phyloP scores from a whole-genome alignment of 306 rosid genomes.

The Citrullus colocynthis region DNA sequence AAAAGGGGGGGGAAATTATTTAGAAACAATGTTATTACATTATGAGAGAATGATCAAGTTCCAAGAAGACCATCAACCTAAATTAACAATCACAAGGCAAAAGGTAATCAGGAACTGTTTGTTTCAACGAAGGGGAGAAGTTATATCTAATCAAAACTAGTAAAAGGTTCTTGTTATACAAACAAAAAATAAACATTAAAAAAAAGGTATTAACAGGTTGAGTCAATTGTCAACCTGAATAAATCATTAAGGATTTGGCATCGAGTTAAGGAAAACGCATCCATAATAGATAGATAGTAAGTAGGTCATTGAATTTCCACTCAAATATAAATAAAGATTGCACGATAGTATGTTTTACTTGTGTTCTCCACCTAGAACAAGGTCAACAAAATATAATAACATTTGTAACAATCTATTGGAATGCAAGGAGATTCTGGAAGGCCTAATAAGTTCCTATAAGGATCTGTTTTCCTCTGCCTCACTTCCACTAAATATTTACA shows the following conservation, averaged over 20 bases:
- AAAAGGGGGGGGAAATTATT: constrained; percentile 1
- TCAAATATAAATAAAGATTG: background rate
- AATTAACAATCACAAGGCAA: background rate
- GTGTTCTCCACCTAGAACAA: background rate
- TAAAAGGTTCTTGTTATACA: background rate
- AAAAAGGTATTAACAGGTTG: too few species aligned
- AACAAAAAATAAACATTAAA: too few species aligned
- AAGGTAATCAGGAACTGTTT: background rate
- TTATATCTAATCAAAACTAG: background rate
- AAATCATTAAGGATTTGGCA: background rate
- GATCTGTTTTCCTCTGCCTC: background rate
- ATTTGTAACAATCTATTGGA: background rate
- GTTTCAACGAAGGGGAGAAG: background rate
- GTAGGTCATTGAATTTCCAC: background rate
- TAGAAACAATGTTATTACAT: constrained; percentile 9
- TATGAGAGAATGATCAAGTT: constrained; percentile 5
- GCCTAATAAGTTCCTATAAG: background rate
- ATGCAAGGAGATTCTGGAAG: background rate
- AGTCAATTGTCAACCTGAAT: background rate
- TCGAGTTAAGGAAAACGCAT: background rate
- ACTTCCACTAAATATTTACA: background rate
- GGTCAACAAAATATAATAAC: background rate
- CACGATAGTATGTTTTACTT: background rate
- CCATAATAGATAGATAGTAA: background rate
- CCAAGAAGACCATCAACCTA: background rate